Conservation (phyloP, 192 early-diverging fungal species). For the Backusella luteola region DNA sequence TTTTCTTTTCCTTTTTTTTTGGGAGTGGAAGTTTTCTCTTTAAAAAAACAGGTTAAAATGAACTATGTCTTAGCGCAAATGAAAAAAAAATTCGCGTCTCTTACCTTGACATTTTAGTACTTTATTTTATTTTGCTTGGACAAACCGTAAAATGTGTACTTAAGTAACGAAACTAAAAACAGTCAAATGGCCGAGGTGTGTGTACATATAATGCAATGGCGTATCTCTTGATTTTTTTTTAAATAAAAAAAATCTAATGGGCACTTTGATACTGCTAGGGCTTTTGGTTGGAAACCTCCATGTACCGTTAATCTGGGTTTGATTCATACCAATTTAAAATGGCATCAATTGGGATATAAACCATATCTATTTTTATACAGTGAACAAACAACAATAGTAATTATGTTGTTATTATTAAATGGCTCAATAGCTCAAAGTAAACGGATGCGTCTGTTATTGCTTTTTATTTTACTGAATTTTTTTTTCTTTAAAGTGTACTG, state of each 20-base stretch:
- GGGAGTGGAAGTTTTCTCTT: not conserved
- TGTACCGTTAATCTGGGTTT: no score
- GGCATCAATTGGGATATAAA: no score
- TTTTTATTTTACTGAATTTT: no score
- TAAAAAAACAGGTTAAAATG: not conserved
- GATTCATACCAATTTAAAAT: no score
- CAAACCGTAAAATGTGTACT: not conserved
- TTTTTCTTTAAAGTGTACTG: not conserved
- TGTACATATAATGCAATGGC: not conserved
- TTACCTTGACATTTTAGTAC: not conserved
- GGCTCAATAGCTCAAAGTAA: no score
- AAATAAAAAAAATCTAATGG: not conserved
- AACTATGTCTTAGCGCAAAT: no score
- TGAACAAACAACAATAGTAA: no score
- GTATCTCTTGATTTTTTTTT: not conserved
- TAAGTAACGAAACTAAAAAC: not conserved
- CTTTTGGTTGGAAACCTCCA: no score
- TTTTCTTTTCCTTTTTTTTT: not conserved
- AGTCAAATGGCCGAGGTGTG: not conserved
- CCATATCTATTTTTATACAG: no score
- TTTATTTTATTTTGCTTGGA: not conserved
- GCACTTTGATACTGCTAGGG: not conserved
- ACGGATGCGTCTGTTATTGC: no score
- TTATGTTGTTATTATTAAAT: no score
- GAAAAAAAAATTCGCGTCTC: not conserved